Percentiles rank a stretch among this genome's conserved stretches.
phyloP scores from a whole-genome alignment of 2,329 filamentous ascomycete genomes.

The Cordyceps farinosa region DNA sequence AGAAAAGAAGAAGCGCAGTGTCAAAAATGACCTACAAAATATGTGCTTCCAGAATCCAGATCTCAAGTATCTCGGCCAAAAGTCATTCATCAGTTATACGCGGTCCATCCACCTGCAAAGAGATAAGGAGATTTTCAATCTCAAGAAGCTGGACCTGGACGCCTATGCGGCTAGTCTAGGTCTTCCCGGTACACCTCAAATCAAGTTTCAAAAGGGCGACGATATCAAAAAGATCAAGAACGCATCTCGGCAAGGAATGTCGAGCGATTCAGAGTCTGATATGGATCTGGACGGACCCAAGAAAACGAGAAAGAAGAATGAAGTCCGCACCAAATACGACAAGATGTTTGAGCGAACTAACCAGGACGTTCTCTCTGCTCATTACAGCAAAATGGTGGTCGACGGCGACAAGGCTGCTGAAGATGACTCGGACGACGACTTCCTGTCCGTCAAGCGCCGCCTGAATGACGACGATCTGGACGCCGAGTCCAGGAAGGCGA shows the following conservation, averaged over 20 bases:
- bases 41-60: constrained; percentile 96
- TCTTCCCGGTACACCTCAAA: constrained; percentile 84
- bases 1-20: constrained; percentile 82
- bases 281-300: constrained; percentile 48
- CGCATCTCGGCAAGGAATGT: constrained; percentile 65
- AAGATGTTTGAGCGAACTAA: constrained; percentile 97
- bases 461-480: constrained; percentile 66
- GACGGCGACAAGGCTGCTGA: constrained; percentile 47
- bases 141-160: constrained; percentile 79
- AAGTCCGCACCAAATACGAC: constrained; percentile 91
- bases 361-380: constrained; percentile 89
- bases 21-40: constrained; percentile 81
- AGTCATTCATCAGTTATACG: constrained; percentile 89
- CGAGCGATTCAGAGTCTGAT: constrained; percentile 56
- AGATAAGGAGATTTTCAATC: constrained; percentile 86
- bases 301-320: constrained; percentile 43
- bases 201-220: constrained; percentile 89
- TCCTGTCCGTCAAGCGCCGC: constrained; percentile 86
- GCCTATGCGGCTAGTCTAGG: constrained; percentile 82
- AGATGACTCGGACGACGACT: constrained; percentile 70
- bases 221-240: constrained; percentile 87
- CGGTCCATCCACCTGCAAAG: constrained; percentile 83
- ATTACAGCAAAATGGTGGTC: constrained; percentile 80
- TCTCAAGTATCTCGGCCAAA: constrained; percentile 91
- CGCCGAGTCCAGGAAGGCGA: constrained; percentile 44